These are phyloP conservation scores for Phlebopus sp. DNA, from an alignment of 1,284 basidiomycete species.

Conservation along the genomic window DNA sequence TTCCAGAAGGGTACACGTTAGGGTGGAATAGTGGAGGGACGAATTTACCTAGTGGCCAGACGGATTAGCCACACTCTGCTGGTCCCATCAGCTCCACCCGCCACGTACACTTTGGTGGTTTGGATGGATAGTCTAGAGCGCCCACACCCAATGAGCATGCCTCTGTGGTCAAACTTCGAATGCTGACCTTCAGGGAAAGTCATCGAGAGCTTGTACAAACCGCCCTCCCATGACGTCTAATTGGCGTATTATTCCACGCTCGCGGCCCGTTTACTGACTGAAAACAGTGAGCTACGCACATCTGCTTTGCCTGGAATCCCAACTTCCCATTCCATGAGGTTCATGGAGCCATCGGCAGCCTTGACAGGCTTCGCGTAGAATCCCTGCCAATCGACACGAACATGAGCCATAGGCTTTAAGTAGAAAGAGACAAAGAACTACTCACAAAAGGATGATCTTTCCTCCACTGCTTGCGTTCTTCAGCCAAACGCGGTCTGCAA, in stretches of 20 bases:
- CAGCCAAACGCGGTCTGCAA: slow-evolving; percentile 82
- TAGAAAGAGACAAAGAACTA: slow-evolving; percentile 18
- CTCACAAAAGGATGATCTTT: slow-evolving; percentile 98
- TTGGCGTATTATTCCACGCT: slow-evolving; percentile 9
- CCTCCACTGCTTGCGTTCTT: slow-evolving; percentile 98
- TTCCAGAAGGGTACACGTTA: slow-evolving; percentile 98
- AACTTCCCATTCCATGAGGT: slow-evolving; percentile 98
- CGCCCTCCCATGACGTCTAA: slow-evolving; percentile 96
- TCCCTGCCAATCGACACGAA: slow-evolving; percentile 56
- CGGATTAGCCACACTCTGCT: slow-evolving; percentile 5
- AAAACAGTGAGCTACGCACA: slow-evolving; percentile 48
- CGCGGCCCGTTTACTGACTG: slow-evolving; percentile 15
- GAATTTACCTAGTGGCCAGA: slow-evolving; percentile 79
- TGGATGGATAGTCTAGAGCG: slow-evolving; percentile 83
- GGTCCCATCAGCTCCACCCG: background rate
- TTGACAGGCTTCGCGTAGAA: slow-evolving; percentile 95
- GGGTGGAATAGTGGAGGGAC: slow-evolving; percentile 95
- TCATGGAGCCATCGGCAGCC: slow-evolving; percentile 88
- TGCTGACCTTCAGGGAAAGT: slow-evolving; percentile 86
- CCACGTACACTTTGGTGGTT: slow-evolving; percentile 87
- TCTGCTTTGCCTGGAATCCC: slow-evolving; percentile 86
- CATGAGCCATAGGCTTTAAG: slow-evolving; percentile 5
- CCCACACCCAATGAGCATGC: slow-evolving; percentile 4
- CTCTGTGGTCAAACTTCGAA: background rate
- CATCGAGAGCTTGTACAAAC: slow-evolving; percentile 92